Conservation (phyloP, 345 rosid species). For the Corchorus olitorius region DNA sequence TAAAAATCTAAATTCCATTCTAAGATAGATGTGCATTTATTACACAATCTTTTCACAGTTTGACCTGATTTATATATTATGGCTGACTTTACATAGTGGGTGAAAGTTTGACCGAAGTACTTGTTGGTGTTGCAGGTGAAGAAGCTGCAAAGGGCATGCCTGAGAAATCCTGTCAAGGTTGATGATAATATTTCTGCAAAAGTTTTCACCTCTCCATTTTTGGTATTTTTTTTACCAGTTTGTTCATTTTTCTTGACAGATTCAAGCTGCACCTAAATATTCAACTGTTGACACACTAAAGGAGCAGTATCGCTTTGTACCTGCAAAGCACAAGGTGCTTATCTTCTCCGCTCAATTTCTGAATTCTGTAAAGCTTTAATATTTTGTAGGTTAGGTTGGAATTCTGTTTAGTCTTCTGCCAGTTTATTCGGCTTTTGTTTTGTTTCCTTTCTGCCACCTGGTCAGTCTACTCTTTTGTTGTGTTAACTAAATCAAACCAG, state of each 20-base stretch:
- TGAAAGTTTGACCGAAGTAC: slow-evolving; percentile 22
- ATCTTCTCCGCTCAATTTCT: slow-evolving; percentile 14
- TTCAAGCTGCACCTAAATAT: slow-evolving; percentile 91
- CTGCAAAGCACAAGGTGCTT: slow-evolving; percentile 84
- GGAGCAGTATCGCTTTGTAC: slow-evolving; percentile 75
- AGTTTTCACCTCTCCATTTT: slow-evolving; percentile 7
- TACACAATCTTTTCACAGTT: background rate
- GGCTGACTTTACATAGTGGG: background rate
- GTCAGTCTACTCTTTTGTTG: too few species aligned
- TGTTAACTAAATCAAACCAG: background rate
- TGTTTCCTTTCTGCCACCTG: background rate
- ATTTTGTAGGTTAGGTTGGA: background rate
- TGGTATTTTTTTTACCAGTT: slow-evolving; percentile 15
- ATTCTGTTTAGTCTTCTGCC: background rate
- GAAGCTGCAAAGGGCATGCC: slow-evolving; percentile 92
- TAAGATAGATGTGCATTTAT: background rate
- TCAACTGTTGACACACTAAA: slow-evolving; percentile 91
- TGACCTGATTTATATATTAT: background rate
- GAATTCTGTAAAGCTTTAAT: background rate
- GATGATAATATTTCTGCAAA: slow-evolving; percentile 5
- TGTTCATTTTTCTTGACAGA: slow-evolving; percentile 41
- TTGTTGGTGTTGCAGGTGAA: slow-evolving; percentile 54
- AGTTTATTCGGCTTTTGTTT: background rate
- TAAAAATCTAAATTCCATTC: background rate
- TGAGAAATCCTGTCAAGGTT: slow-evolving; percentile 94